Conservation (phyloP, 1,284 basidiomycete genomes). For the Pseudomicrostroma phylloplanum region DNA sequence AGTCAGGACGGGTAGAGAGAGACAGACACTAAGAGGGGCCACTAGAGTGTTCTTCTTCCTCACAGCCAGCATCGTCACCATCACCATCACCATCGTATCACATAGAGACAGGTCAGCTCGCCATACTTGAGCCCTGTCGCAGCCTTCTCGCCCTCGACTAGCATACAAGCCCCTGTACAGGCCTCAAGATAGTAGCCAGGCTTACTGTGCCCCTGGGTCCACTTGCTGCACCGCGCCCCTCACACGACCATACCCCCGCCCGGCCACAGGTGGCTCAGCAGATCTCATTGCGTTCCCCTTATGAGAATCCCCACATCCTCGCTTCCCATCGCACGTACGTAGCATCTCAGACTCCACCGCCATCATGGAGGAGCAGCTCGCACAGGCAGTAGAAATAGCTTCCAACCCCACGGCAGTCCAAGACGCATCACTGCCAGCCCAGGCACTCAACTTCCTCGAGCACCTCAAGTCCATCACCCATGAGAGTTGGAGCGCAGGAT, state of each 20-base stretch:
- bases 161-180: not conserved
- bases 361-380: slow-evolving; percentile 57
- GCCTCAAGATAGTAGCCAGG: not conserved
- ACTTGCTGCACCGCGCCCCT: not conserved
- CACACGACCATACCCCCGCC: too few species aligned
- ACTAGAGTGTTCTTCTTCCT: too few species aligned
- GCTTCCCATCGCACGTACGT: not conserved
- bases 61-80: too few species aligned
- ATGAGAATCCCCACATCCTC: not conserved
- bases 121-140: too few species aligned
- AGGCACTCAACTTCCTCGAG: slow-evolving; percentile 74
- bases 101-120: too few species aligned
- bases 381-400: slow-evolving; percentile 75
- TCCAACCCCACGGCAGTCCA: slow-evolving; percentile 59
- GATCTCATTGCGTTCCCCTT: not conserved
- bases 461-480: slow-evolving; percentile 66
- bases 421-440: slow-evolving; percentile 51
- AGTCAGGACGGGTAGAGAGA: too few species aligned
- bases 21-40: too few species aligned
- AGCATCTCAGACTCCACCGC: not conserved
- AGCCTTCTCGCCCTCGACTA: too few species aligned
- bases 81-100: too few species aligned
- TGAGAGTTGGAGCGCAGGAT: slow-evolving; percentile 64
- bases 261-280: not conserved
- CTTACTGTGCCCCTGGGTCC: not conserved